Evolutionary conservation across 768 basidiomycete genomes (phyloP).

Genomic region (Exidia glandulosa): DNA sequence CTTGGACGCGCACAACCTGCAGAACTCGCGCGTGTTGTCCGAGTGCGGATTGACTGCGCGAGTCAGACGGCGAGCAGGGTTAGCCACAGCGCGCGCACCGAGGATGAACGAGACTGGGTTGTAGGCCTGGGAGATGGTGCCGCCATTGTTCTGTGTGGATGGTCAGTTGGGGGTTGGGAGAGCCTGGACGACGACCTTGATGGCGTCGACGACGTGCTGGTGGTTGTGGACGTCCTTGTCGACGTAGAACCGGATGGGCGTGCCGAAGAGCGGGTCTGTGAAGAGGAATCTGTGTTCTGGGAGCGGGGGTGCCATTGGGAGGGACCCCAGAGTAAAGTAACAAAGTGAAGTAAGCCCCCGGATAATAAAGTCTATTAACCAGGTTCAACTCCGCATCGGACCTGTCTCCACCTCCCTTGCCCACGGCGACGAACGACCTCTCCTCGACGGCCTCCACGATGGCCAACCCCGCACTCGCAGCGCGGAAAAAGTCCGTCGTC

Average conservation of each 20-base stretch:
- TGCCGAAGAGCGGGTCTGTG: slow-evolving; percentile 74
- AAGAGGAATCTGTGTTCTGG: slow-evolving; percentile 34
- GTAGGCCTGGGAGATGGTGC: slow-evolving; percentile 60
- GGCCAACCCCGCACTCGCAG: slow-evolving; percentile 10
- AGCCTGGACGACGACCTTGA: slow-evolving; percentile 31
- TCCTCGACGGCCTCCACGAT: too few species aligned
- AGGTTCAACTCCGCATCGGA: neutral
- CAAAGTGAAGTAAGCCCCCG: neutral
- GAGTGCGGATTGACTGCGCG: slow-evolving; percentile 64
- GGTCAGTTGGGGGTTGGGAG: neutral
- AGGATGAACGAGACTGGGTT: slow-evolving; percentile 72
- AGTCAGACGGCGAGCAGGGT: neutral
- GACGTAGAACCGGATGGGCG: slow-evolving; percentile 61
- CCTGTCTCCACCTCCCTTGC: neutral
- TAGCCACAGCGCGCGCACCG: slow-evolving; percentile 33
- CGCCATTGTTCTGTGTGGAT: slow-evolving; percentile 57
- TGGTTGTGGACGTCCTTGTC: slow-evolving; percentile 72
- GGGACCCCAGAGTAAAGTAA: neutral
- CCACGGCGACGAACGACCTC: too few species aligned
- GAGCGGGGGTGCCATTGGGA: neutral
- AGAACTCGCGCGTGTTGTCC: slow-evolving; percentile 70
- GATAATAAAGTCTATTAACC: neutral
- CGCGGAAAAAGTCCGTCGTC: slow-evolving; percentile 67
- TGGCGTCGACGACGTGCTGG: slow-evolving; percentile 48
- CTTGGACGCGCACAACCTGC: slow-evolving; percentile 67